Conservation (phyloP, 768 basidiomycete genomes). For the Kwoniella sp. region DNA sequence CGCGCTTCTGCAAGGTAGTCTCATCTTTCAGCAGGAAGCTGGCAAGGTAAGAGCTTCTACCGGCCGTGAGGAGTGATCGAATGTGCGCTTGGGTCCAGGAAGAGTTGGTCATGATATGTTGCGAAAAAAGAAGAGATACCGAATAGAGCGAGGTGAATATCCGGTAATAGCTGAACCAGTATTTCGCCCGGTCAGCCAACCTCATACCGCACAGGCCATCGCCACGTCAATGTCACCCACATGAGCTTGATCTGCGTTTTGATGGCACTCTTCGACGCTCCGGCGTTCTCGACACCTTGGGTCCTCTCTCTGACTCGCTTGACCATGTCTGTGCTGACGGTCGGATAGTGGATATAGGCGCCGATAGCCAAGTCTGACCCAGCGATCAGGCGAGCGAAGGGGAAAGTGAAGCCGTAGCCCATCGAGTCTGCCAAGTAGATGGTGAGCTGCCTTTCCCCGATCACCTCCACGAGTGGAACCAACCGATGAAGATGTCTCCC, state of each 20-base stretch:
- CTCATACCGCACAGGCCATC: too few species aligned
- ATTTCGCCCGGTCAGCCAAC: too few species aligned
- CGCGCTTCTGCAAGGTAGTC: slow-evolving; percentile 10
- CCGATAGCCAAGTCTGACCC: slow-evolving; percentile 68
- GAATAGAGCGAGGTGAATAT: slow-evolving; percentile 84
- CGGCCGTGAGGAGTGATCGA: slow-evolving; percentile 65
- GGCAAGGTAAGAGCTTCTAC: slow-evolving; percentile 25
- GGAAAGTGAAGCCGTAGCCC: slow-evolving; percentile 96
- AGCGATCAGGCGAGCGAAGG: slow-evolving; percentile 68
- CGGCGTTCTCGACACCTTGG: slow-evolving; percentile 66
- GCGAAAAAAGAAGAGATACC: slow-evolving; percentile 68
- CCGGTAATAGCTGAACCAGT: slow-evolving; percentile 74
- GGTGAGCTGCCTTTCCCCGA: background rate
- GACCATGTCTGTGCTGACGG: slow-evolving; percentile 93
- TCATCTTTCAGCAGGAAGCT: slow-evolving; percentile 44
- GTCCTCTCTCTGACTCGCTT: slow-evolving; percentile 68
- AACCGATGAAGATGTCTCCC: slow-evolving; percentile 90
- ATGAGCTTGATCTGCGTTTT: slow-evolving; percentile 68
- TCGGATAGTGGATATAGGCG: slow-evolving; percentile 95
- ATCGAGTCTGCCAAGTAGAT: slow-evolving; percentile 73
- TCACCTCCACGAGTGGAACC: slow-evolving; percentile 31
- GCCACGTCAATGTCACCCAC: slow-evolving; percentile 59
- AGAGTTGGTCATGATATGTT: slow-evolving; percentile 82
- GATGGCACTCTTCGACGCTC: slow-evolving; percentile 64
- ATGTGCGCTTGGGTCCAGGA: slow-evolving; percentile 91